Base-by-base conservation (phyloP, 331 rosid species). In the Stylosanthes scabra region DNA sequence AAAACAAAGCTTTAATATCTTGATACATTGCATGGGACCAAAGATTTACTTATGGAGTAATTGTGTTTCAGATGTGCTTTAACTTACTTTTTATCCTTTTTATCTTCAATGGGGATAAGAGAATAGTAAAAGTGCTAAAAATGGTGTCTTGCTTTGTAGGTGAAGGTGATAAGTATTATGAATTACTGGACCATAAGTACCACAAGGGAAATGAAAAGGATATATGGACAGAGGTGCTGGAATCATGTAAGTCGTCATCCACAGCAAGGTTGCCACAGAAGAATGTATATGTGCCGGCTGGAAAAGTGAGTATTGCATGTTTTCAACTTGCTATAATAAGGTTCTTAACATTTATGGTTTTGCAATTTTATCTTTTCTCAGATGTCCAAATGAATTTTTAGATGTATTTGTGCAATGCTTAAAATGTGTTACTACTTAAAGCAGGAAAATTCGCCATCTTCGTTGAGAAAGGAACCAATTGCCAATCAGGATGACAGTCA, bases 161-260 rank as follows among this genome's bases (percentile, higher is more conserved):
- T 74, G 83, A 76, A 64, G 51, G 68, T 52, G 78, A 84, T 66
- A 72, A 78, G 75, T 79, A 74, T 62, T 71, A 77, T 39, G 78
- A 89, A 67, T 66, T 74, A 7, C 41, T 66, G 65, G 89, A 72
- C 51, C 83, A 71, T 54, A 87, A 68, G 70, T 63, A 41, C 81
- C 51, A 74, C 11, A 74, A 82, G 66, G 90, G 51, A 59, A 77
- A 81, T 77, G 87, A 80, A 40, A 86, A 86, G 59, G 80, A 88
- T 71, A 63, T 76, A 71, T 72, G 93, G 92, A 84, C 74, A 9
- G 88, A 81, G 76, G 64, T 88, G 81, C 74, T 83, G 14, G 81
- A 59, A 52, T 79, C 97, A 27, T 75, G 70, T 52, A 58, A 82
- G 49, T 66, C 66, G 49, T 81, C 86, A 71, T 51, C 85, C 10